Evolutionary conservation across 1,284 basidiomycete genomes (phyloP), one percentile per base, ranked within the genome.

Genomic region (Exsudoporus floridanus): DNA sequence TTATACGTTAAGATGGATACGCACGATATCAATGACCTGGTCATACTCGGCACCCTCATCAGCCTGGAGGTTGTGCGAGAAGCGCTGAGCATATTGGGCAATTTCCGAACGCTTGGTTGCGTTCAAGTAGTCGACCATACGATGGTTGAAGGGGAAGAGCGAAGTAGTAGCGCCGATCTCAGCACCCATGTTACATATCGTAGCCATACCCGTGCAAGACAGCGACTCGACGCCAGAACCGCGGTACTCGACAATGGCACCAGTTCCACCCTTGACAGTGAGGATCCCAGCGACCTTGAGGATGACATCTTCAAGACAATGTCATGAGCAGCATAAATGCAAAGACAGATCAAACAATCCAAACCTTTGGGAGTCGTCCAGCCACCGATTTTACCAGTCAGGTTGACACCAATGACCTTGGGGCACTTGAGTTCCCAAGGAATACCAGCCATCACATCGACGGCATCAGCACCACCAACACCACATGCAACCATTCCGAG

Each of bases 111-210:
- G 94, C 72, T 91, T 92, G 63, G 97, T 99, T 41, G 95, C 94
- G 58, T 91, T 83, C 70, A 99, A 82, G 79, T 98, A 99, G 72
- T 88, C 83, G 66, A 73, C 82, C 95, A 98, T 98, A 67, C 94
- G 92, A 64, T 79, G 74, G 82, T 98, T 99, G 88, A 90, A 99
- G 64, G 97, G 97, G 93, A 99, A 99, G 65, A 98, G 76, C 18
- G 96, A 98, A 48, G 97, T 98, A 39, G 96, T 99, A 46, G 96
- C 96, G 74, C 97, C 96, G 67, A 99, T 98, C 77, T 99, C 96
- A 69, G 97, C 97, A 83, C 97, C 97, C 96, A 98, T 99, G 86
- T 98, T 99, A 77, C 96, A 98, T 66, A 97, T 94, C 48, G 96
- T 99, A 55, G 92, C 97, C 96, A 98, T 98, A 78, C 96, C 97